phyloP scores from a whole-genome alignment of 179 eudicot species.

The Silene vulgaris region DNA sequence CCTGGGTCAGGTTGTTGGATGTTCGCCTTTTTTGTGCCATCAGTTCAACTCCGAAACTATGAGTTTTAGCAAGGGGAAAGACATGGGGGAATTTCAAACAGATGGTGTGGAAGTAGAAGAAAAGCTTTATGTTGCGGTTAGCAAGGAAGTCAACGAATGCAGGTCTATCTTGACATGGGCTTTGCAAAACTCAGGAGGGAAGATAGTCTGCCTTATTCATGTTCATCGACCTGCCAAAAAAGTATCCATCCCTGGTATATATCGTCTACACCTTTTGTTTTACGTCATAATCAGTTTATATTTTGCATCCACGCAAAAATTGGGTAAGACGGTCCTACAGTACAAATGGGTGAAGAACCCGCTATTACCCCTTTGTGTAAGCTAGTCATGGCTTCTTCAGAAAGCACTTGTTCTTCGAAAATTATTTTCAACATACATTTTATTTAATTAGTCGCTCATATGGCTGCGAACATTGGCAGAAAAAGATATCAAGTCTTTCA shows the following conservation, averaged over 20 bases:
- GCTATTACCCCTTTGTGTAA: not conserved
- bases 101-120: constrained; percentile 20
- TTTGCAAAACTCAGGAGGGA: constrained; percentile 44
- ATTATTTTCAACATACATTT: not conserved
- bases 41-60: not conserved
- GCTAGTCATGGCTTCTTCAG: not conserved
- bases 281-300: not conserved
- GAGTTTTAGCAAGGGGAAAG: constrained; percentile 12
- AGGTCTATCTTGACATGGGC: constrained; percentile 52
- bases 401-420: not conserved
- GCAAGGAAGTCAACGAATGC: constrained; percentile 39
- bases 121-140: constrained; percentile 53
- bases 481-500: constrained; percentile 21
- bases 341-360: too few species aligned
- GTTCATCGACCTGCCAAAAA: constrained; percentile 40
- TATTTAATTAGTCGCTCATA: not conserved
- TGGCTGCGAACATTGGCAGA: constrained; percentile 3
- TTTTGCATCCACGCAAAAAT: not conserved
- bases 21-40: not conserved
- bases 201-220: constrained; percentile 55
- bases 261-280: not conserved
- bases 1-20: not conserved
- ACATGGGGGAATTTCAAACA: constrained; percentile 2
- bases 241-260: constrained; percentile 1
- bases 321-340: too few species aligned